Percentiles rank a stretch among this genome's conserved stretches.
Conservation (phyloP, 176 grass and related monocot genomes). For the Coix lacrymajobi region DNA sequence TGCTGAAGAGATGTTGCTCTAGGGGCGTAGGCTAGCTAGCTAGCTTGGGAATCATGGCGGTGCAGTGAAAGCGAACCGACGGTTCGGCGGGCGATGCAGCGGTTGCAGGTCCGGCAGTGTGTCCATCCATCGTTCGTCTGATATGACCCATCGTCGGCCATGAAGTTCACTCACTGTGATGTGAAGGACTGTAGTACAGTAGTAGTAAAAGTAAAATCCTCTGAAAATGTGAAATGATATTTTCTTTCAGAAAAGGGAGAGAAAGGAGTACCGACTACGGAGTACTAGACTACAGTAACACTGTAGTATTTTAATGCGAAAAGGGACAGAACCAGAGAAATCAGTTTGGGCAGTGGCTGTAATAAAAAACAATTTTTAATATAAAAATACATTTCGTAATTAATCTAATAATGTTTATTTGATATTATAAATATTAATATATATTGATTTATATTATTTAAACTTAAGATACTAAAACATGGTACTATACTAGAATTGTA, state of each 20-base stretch:
- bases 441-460: no score
- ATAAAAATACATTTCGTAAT: no score
- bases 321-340: neutral
- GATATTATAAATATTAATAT: no score
- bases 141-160: slow-evolving; percentile 15
- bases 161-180: neutral
- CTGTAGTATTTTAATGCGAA: neutral
- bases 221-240: neutral
- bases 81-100: slow-evolving; percentile 11
- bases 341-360: no score
- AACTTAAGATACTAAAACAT: no score
- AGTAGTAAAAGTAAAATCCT: neutral
- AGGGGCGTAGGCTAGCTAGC: neutral
- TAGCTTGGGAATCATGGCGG: slow-evolving; percentile 1
- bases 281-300: no score
- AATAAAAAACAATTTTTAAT: no score
- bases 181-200: no score
- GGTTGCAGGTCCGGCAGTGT: neutral
- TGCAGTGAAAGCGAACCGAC: slow-evolving; percentile 20
- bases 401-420: no score
- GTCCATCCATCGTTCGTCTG: neutral
- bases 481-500: no score
- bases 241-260: neutral
- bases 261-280: no score
- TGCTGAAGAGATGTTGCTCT: neutral